Percentiles rank a stretch among this genome's conserved stretches.
Conservation (phyloP, 2,329 filamentous ascomycete species). For the Paraphaeosphaeria sporulosa region DNA sequence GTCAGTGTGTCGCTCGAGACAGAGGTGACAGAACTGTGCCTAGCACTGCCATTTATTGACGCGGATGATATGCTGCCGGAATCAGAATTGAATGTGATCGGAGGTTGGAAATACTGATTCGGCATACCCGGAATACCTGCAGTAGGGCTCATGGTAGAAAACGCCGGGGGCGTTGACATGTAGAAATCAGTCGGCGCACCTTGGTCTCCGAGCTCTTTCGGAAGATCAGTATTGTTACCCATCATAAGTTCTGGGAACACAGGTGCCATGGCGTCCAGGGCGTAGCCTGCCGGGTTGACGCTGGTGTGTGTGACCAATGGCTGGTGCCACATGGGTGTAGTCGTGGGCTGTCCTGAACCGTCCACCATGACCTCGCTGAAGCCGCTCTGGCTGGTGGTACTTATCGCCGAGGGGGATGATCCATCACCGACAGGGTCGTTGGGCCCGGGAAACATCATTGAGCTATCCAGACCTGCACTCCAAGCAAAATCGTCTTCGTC, state of each 20-base stretch:
- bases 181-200: slow-evolving; percentile 73
- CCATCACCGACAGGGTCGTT: slow-evolving; percentile 87
- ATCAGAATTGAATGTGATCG: slow-evolving; percentile 74
- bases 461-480: slow-evolving; percentile 81
- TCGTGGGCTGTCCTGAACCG: slow-evolving; percentile 59
- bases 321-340: slow-evolving; percentile 49
- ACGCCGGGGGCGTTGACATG: slow-evolving; percentile 79
- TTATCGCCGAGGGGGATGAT: slow-evolving; percentile 95
- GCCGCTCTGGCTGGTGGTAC: slow-evolving; percentile 89
- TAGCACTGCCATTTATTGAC: slow-evolving; percentile 72
- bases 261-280: slow-evolving; percentile 75
- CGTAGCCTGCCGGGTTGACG: slow-evolving; percentile 71
- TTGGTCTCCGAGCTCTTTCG: slow-evolving; percentile 76
- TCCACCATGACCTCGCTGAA: slow-evolving; percentile 93
- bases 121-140: slow-evolving; percentile 71
- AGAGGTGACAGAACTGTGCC: slow-evolving; percentile 67
- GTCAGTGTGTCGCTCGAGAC: slow-evolving; percentile 71
- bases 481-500: slow-evolving; percentile 84
- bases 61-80: slow-evolving; percentile 68
- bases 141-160: slow-evolving; percentile 74
- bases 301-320: slow-evolving; percentile 71
- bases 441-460: slow-evolving; percentile 59
- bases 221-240: slow-evolving; percentile 68
- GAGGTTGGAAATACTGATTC: slow-evolving; percentile 68
- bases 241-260: slow-evolving; percentile 77